Conservation (phyloP, 2,329 filamentous ascomycete species). For the Spiromastix sp. region DNA sequence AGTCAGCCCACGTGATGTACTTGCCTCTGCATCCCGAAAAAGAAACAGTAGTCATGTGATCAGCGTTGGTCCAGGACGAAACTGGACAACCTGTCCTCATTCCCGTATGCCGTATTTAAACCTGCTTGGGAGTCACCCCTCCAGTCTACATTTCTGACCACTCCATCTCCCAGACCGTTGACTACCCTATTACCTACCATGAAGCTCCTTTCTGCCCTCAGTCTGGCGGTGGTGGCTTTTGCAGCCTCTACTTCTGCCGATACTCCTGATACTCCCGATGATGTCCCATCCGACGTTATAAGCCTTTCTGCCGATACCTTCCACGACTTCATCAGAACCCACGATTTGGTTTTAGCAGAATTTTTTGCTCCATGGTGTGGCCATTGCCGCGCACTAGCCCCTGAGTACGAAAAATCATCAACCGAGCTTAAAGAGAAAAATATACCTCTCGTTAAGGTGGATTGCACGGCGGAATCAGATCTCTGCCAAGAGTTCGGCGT, state of each 20-base stretch:
- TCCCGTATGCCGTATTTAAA: too few species aligned
- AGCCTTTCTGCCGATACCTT: conserved; percentile 82
- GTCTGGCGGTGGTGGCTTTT: conserved; percentile 25
- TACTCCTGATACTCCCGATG: too few species aligned
- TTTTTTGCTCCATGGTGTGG: conserved; percentile 97
- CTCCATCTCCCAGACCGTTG: too few species aligned
- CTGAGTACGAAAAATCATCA: conserved; percentile 41
- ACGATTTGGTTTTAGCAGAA: conserved; percentile 87
- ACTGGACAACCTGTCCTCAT: too few species aligned
- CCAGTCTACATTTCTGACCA: too few species aligned
- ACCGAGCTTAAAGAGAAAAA: conserved; percentile 39
- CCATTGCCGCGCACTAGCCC: conserved; percentile 92
- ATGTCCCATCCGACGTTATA: conserved; percentile 63
- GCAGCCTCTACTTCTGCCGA: conserved; percentile 22
- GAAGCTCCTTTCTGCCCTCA: too few species aligned
- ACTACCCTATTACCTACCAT: too few species aligned
- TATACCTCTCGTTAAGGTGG: conserved; percentile 43
- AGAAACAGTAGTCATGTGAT: too few species aligned
- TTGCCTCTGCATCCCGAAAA: too few species aligned
- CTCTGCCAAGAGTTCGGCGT: conserved; percentile 86
- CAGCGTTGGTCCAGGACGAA: too few species aligned
- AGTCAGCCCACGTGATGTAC: too few species aligned
- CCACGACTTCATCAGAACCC: conserved; percentile 69
- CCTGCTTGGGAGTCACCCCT: too few species aligned
- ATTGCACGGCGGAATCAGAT: conserved; percentile 90